A percentile compares a stretch with the other conserved stretches of the same genome.
These are phyloP conservation scores for Wickerhamiella shivajii DNA, from an alignment of 805 yeast genomes.

Conservation along the genomic window DNA sequence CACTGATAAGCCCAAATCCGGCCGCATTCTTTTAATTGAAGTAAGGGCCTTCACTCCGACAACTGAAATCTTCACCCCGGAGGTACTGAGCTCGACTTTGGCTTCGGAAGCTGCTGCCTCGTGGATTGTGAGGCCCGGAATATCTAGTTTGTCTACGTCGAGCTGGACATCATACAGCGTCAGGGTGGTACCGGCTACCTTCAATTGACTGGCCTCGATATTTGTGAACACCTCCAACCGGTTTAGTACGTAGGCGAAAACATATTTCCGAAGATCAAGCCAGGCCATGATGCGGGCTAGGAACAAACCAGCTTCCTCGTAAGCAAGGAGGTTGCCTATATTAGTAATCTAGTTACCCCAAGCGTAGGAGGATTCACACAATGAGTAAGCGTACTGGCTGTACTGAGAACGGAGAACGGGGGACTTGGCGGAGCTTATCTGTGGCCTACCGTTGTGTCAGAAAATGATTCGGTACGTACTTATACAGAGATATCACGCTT, in stretches of 20 bases:
- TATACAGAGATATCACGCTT: no score
- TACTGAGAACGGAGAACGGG: no score
- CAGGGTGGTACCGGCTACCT: conserved; percentile 49
- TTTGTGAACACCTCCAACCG: conserved; percentile 72
- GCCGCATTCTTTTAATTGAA: conserved; percentile 7
- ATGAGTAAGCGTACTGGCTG: no score
- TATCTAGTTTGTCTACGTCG: conserved; percentile 51
- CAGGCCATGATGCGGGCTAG: conserved; percentile 18
- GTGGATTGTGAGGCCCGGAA: conserved; percentile 47
- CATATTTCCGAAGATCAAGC: conserved; percentile 59
- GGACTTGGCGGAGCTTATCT: no score
- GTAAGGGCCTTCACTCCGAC: conserved; percentile 37
- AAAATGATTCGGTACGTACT: no score
- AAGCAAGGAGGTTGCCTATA: no score
- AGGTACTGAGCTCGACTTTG: conserved; percentile 45
- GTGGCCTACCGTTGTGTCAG: no score
- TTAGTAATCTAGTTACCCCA: no score
- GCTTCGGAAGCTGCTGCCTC: conserved; percentile 45
- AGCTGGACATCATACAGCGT: conserved; percentile 43
- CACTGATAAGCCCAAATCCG: conserved; percentile 17
- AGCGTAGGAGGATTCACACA: no score
- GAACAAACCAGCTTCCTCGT: no score
- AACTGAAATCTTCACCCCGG: conserved; percentile 52
- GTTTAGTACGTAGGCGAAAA: conserved; percentile 64
- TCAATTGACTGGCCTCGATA: conserved; percentile 66